Conservation (phyloP, 345 rosid species). For the Clarkia xantiana region DNA sequence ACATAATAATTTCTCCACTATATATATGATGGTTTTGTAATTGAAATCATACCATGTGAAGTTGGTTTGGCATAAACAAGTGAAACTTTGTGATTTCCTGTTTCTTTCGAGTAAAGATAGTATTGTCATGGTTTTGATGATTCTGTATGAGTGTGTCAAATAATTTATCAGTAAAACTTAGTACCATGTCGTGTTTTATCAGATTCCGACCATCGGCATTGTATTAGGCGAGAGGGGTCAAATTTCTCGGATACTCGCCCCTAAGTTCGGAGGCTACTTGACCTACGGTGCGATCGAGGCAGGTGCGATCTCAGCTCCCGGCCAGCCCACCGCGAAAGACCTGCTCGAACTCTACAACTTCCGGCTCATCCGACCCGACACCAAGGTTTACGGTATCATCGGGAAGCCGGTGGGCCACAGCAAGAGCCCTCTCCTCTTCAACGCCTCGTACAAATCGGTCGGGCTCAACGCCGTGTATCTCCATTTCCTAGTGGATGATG, state of each 20-base stretch:
- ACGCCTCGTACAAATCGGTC: constrained; percentile 22
- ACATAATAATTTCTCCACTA: too few species aligned
- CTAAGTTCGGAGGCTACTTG: constrained; percentile 28
- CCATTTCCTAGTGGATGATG: constrained; percentile 29
- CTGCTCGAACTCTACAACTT: constrained; percentile 27
- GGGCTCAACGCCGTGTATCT: constrained; percentile 28
- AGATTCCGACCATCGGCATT: constrained; percentile 25
- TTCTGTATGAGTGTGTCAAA: too few species aligned
- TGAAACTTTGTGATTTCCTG: too few species aligned
- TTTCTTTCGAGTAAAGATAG: too few species aligned
- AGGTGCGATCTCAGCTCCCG: constrained; percentile 24
- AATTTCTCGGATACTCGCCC: constrained; percentile 22
- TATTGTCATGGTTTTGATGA: too few species aligned
- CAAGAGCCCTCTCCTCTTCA: constrained; percentile 32
- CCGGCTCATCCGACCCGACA: constrained; percentile 20
- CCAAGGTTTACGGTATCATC: constrained; percentile 28
- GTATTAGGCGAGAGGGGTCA: constrained; percentile 29
- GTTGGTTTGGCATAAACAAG: too few species aligned
- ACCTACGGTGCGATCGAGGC: constrained; percentile 32
- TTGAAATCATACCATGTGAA: too few species aligned
- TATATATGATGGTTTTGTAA: too few species aligned
- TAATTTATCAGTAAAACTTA: too few species aligned
- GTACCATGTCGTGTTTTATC: neutral
- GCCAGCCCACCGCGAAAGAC: constrained; percentile 29
- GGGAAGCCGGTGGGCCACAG: constrained; percentile 36